Base-by-base conservation (phyloP, 345 rosid genomes). In the Aurinia saxatilis region DNA sequence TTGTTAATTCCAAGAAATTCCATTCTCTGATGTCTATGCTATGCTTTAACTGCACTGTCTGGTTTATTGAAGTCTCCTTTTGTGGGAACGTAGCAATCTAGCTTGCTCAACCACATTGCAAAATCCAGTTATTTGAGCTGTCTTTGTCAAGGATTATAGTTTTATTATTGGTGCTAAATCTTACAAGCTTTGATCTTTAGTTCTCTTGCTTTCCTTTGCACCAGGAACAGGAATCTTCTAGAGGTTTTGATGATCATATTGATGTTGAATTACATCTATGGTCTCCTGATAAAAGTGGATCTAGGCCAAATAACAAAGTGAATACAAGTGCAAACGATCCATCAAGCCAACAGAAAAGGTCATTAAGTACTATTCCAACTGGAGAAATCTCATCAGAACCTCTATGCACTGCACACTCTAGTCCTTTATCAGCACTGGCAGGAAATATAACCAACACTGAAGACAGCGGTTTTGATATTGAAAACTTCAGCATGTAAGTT, bases 401-500 rank as follows among this genome's bases (percentile, higher is more conserved):
- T 42, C 80, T 77, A 77, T 59, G 77, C 82, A 31, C 78, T 74
- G 27, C 37, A 44, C 66, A 71, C 40, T 57, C 66, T 36, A 16
- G 30, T 42, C 71, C 75, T 51, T 44, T 65, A 65, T 58, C 75
- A 35, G 35, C 44, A 25, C 17, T 44, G 0, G 50, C 55, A 39
- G 74, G 50, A 11, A 46, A 38, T 72, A 81, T 77, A 36, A 50
- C 66, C 65, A 73, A 65, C 70, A 54, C 65, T 51, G 57, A 45
- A 50, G 93, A 83, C 68, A 81, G 56, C 46, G 65, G 55, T 53
- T 6, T 36, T 64, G 50, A 50, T 50, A 50, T 65, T 37, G 71
- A 72, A 48, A 63, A 79, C 44, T 69, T 66, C 58, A 78, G 67
- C 85, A 78, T 86, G 99, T 90, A 71, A 84, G 72, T 75, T 58